Base-by-base conservation (phyloP, 176 grass and related monocot genomes). In the Urochloa ruziziensis region DNA sequence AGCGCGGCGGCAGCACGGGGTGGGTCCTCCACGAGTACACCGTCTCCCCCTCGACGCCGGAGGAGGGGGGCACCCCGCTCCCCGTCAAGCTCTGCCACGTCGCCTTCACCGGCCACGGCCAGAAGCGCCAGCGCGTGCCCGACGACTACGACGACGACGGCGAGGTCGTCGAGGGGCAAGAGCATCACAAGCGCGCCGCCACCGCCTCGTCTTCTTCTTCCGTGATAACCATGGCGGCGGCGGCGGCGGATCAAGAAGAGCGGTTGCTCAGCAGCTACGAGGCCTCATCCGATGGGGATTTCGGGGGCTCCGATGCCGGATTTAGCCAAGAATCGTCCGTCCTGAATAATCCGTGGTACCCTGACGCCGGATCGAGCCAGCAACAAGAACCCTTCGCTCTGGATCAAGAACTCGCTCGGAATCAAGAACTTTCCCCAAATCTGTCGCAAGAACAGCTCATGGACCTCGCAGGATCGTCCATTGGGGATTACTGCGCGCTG, bases 21-120 rank as follows among this genome's bases (percentile, higher is more conserved):
- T 88, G 86, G 86, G 86, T 77, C 1, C 40, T 88, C 79, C 79
- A 88, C 73, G 79, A 88, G 86, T 88, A 88, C n/a, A 39, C 40
- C 5, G 34, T 88, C 73, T 37, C 42, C 18, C n/a, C n/a, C n/a
- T n/a, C n/a, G n/a, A 16, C 18, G 17, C 42, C 79, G 52, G 1
- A 28, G 1, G 33, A 29, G n/a, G n/a, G n/a, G n/a, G n/a, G n/a
- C n/a, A n/a, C n/a, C 43, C 3, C 29, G 18, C 24, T 32, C 27
- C 58, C 59, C 10, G 40, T 79, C 42, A 79, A 79, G 43, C 6
- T 79, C 43, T 66, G 77, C 29, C 77, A 66, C 1, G 77, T 79
- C 29, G 12, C 43, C 1, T 66, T 79, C 77, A 49, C 43, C 61
- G 61, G 77, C 19, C 43, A 35, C 77, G 43, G 60, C 11, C 10